Conservation (phyloP, 768 basidiomycete species). For the Podaxis mareebaensis region DNA sequence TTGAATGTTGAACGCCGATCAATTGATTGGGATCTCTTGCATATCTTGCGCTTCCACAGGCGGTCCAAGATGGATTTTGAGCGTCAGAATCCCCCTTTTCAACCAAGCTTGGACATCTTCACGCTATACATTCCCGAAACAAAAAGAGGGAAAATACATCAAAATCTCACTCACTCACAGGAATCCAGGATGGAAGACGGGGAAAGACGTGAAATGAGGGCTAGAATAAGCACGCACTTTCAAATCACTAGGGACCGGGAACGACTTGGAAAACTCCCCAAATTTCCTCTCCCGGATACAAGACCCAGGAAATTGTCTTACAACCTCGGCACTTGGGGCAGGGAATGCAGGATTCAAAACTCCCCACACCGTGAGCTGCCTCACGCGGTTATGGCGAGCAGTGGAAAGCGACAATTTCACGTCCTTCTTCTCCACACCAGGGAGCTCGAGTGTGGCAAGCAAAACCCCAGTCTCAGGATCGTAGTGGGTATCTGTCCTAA, state of each 20-base stretch:
- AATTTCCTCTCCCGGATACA: conserved; percentile 26
- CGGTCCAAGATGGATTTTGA: conserved; percentile 19
- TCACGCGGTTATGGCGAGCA: conserved; percentile 61
- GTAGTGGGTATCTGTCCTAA: conserved; percentile 65
- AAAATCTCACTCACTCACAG: conserved; percentile 53
- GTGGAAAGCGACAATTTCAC: conserved; percentile 60
- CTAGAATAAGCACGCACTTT: conserved; percentile 23
- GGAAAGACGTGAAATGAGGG: neutral
- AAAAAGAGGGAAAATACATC: conserved; percentile 24
- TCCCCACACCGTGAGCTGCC: conserved; percentile 60
- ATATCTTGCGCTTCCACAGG: conserved; percentile 19
- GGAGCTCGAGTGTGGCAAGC: conserved; percentile 66
- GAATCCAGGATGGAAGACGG: neutral
- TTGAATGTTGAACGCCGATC: neutral
- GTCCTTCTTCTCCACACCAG: conserved; percentile 61
- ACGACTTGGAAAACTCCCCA: conserved; percentile 26
- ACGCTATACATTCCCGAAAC: conserved; percentile 15
- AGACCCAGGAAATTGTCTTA: conserved; percentile 20
- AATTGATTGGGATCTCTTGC: conserved; percentile 17
- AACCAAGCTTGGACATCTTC: conserved; percentile 19
- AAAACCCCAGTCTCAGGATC: conserved; percentile 49
- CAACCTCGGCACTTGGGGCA: conserved; percentile 15
- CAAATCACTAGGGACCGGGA: conserved; percentile 26
- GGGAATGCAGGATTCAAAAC: conserved; percentile 41
- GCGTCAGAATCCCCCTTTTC: conserved; percentile 18